A percentile compares a stretch with the other conserved stretches of the same genome.
phyloP scores from a whole-genome alignment of 345 rosid species.

The Sonneratia alba region DNA sequence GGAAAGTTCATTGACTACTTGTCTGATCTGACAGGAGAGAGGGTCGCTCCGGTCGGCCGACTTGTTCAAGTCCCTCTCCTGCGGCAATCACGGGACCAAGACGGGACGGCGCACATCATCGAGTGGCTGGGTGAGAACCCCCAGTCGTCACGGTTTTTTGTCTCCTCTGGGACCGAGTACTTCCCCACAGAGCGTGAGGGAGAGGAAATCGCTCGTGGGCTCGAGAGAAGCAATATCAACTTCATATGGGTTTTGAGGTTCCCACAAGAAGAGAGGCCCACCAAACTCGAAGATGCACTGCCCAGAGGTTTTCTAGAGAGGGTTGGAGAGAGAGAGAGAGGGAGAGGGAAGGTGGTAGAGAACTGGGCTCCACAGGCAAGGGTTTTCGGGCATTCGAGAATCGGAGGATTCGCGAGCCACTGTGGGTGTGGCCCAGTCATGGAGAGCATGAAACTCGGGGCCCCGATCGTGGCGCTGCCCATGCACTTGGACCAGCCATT shows the following conservation, averaged over 20 bases:
- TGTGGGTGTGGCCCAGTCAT: slow-evolving; percentile 29
- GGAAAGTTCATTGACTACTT: slow-evolving; percentile 26
- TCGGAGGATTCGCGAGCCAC: slow-evolving; percentile 24
- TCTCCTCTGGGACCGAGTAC: slow-evolving; percentile 30
- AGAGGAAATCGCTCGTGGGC: slow-evolving; percentile 28
- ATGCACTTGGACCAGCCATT: slow-evolving; percentile 24
- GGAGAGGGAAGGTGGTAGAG: slow-evolving; percentile 18
- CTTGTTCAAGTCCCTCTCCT: slow-evolving; percentile 14
- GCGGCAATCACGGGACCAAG: not conserved
- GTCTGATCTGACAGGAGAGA: slow-evolving; percentile 14
- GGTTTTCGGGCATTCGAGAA: slow-evolving; percentile 14
- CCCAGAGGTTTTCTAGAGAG: slow-evolving; percentile 23
- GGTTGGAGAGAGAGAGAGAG: slow-evolving; percentile 5
- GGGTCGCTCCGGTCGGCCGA: slow-evolving; percentile 23
- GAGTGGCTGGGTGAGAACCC: slow-evolving; percentile 26
- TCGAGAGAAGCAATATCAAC: slow-evolving; percentile 21
- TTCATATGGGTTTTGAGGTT: slow-evolving; percentile 33
- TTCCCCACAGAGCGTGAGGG: slow-evolving; percentile 20
- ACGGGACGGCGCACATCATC: slow-evolving; percentile 4
- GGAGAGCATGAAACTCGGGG: slow-evolving; percentile 22
- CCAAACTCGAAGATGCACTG: slow-evolving; percentile 10
- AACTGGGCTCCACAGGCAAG: slow-evolving; percentile 30
- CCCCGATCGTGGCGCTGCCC: slow-evolving; percentile 18
- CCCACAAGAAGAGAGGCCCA: slow-evolving; percentile 9
- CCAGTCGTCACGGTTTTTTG: slow-evolving; percentile 17